Conservation (phyloP, 257 asterid genomes). For the Catharanthus roseus region DNA sequence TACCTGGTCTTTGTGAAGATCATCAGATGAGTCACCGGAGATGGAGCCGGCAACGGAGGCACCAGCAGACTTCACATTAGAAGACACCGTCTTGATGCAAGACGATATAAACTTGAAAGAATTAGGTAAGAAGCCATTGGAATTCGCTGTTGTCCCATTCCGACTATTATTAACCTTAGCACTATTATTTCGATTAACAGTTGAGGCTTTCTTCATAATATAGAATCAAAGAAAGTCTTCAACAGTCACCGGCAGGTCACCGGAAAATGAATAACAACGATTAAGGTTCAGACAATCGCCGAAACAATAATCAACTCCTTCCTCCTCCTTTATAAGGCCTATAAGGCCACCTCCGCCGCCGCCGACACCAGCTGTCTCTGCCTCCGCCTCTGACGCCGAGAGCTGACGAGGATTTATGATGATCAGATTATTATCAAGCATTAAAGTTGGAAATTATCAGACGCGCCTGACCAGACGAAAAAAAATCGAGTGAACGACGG, state of each 20-base stretch:
- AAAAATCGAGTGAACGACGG: conserved; percentile 18
- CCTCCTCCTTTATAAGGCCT: background rate
- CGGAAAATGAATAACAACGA: conserved; percentile 7
- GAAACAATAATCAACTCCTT: conserved; percentile 4
- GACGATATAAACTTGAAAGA: conserved; percentile 47
- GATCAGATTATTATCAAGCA: conserved; percentile 26
- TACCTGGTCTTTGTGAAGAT: conserved; percentile 46
- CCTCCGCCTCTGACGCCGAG: conserved; percentile 24
- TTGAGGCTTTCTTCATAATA: conserved; percentile 45
- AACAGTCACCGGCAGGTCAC: conserved; percentile 19
- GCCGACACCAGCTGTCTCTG: conserved; percentile 13
- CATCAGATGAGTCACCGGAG: conserved; percentile 30
- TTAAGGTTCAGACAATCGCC: background rate
- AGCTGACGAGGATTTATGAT: conserved; percentile 24
- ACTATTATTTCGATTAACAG: conserved; percentile 9
- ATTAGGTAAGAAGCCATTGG: conserved; percentile 37
- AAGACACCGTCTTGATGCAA: conserved; percentile 45
- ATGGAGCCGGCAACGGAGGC: conserved; percentile 41
- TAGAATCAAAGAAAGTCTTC: conserved; percentile 12
- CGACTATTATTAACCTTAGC: conserved; percentile 18
- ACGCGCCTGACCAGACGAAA: background rate
- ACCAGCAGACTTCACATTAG: conserved; percentile 43
- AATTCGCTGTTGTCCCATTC: conserved; percentile 25
- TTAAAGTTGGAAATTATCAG: conserved; percentile 12
- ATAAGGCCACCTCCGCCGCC: conserved; percentile 15